Base-by-base conservation (phyloP, 148 eudicot genomes). In the Agrostemma githago region DNA sequence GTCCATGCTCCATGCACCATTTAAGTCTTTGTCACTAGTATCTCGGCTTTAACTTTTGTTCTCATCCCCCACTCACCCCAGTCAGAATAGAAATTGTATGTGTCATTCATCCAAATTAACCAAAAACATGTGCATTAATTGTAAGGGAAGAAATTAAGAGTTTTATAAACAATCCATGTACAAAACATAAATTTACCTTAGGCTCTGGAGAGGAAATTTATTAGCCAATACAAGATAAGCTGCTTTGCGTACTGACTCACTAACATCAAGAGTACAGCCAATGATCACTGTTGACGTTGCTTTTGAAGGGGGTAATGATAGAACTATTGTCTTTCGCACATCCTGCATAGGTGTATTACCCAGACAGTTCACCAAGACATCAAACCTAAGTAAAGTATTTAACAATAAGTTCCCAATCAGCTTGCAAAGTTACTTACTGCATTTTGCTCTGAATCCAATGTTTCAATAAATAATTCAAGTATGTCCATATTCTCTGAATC, bases 131-230 rank as follows among this genome's bases (percentile, higher is more conserved):
- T 9, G 8, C n/a, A 77, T 43, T 12, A 44, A 16, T 21, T 56
- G 40, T 10, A 21, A 34, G 15, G 5, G 15, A 51, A 57, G 76
- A 44, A 57, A 42, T 57, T 43, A 26, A 3, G 9, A 21, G n/a
- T 15, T 16, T 38, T 3, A 10, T 60, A 17, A 60, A 0, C 42
- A 43, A 68, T 16, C 56, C 41, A 17, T 10, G 5, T 14, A 48
- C 21, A 21, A 38, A 3, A 62, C 12, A 57, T 48, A 53, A 40
- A 70, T 40, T 62, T 75, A 92, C 99, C 99, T 95, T 69, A 95
- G 96, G 83, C 89, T 92, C 79, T 95, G 99, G 75, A 95, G 89
- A 54, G 99, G 99, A 72, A 90, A 95, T 82, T 92, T 95, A 82
- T 84, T 83, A 51, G 97, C 96, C 74, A 95, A 82, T 44, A 95